Percentiles rank a stretch among this genome's conserved stretches.
These are phyloP conservation scores for Aspergillus sergii DNA, from an alignment of 2,329 filamentous ascomycete genomes.

Conservation along the genomic window DNA sequence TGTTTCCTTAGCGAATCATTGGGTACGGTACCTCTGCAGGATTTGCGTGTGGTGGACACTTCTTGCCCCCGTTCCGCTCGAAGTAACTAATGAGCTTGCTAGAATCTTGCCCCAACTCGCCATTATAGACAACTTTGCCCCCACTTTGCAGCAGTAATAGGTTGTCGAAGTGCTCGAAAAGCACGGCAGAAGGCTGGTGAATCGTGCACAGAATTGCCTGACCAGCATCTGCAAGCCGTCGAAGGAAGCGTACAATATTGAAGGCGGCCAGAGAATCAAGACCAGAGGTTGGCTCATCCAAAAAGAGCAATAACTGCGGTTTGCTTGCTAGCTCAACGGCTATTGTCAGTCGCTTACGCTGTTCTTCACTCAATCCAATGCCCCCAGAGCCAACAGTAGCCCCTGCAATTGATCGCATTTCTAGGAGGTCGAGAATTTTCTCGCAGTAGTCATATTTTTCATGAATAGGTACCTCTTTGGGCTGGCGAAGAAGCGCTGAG, in stretches of 20 bases:
- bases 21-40: conserved; percentile 61
- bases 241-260: conserved; percentile 64
- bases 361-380: conserved; percentile 64
- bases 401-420: conserved; percentile 68
- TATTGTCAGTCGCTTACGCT: conserved; percentile 68
- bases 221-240: conserved; percentile 69
- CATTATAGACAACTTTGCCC: conserved; percentile 82
- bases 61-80: conserved; percentile 62
- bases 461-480: conserved; percentile 55
- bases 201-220: conserved; percentile 91
- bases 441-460: conserved; percentile 72
- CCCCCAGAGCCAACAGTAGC: conserved; percentile 64
- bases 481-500: conserved; percentile 66
- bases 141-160: conserved; percentile 77
- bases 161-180: conserved; percentile 88
- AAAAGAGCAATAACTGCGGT: conserved; percentile 62
- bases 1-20: background rate
- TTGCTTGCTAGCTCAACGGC: conserved; percentile 65
- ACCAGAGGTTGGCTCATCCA: conserved; percentile 66
- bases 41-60: conserved; percentile 65
- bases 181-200: conserved; percentile 81
- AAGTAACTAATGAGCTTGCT: conserved; percentile 71
- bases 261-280: conserved; percentile 71
- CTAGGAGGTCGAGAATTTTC: conserved; percentile 67
- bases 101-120: conserved; percentile 78